Evolutionary conservation across 306 rosid genomes (phyloP), one percentile per base, ranked within the genome.

Genomic region (Fragaria vesca): DNA sequence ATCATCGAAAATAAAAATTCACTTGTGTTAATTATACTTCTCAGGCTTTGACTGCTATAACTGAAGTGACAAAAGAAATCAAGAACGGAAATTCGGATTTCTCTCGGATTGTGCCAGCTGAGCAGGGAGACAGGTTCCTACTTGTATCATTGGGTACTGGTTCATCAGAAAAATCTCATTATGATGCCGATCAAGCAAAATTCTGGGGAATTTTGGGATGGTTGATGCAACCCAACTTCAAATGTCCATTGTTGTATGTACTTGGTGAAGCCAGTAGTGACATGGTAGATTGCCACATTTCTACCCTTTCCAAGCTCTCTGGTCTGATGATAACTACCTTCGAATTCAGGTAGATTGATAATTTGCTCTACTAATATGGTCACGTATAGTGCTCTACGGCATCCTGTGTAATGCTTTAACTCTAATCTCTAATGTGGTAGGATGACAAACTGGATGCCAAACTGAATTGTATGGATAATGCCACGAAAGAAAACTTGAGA

Each of bases 211-310:
- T 69, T 42, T 5, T 43, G 18, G 30, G 3, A 13, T 69, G 73
- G 73, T 16, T 65, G 46, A 28, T 69, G 26, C 60, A 54, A 54
- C 9, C 60, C 60, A 20, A 54, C 26, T 54, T 54, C 8, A 13
- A 47, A 20, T 17, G 34, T 43, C 73, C 73, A 45, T n/a, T 45
- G 51, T 4, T 69, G 7, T 55, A 69, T 2, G 54, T 46, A 69
- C 24, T 69, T 18, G 4, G 12, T 65, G 52, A 21, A 26, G 84
- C 83, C 45, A 74, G 75, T 62, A 58, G 13, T 21, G 79, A 76
- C 18, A 71, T 80, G 72, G 47, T 62, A 20, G 79, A 80, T 21
- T 67, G 3, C 66, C 54, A 75, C 75, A 36, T 83, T 66, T 65
- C 83, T 68, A 66, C 58, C 2, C 43, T 38, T 79, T 66, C 40